These are phyloP conservation scores for Crucihimalaya himalaica DNA, from an alignment of 345 rosid species.

Conservation along the genomic window DNA sequence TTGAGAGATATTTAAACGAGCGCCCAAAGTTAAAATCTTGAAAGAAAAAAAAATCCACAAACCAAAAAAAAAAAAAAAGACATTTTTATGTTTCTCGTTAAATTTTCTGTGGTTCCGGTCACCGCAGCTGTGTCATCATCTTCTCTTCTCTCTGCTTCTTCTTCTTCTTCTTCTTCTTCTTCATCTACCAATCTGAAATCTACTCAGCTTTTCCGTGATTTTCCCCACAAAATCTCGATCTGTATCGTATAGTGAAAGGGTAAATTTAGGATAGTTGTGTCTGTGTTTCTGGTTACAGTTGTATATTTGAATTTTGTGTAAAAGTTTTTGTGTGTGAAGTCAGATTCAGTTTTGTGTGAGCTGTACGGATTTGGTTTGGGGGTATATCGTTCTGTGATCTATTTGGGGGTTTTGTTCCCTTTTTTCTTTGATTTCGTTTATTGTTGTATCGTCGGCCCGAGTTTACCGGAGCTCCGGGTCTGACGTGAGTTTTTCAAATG, in stretches of 20 bases:
- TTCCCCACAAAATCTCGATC: slow-evolving; percentile 16
- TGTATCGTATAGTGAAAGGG: not conserved
- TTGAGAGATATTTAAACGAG: slow-evolving; percentile 35
- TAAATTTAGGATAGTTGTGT: not conserved
- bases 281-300: slow-evolving; percentile 18
- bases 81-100: slow-evolving; percentile 13
- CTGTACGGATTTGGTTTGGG: slow-evolving; percentile 20
- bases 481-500: slow-evolving; percentile 25
- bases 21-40: slow-evolving; percentile 33
- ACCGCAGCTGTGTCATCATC: slow-evolving; percentile 43
- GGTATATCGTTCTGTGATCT: slow-evolving; percentile 37
- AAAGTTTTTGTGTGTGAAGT: slow-evolving; percentile 11
- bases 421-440: slow-evolving; percentile 2
- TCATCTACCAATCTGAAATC: slow-evolving; percentile 27
- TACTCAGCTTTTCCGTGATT: not conserved
- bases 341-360: slow-evolving; percentile 28
- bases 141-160: slow-evolving; percentile 12
- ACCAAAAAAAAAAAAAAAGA: not conserved
- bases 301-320: slow-evolving; percentile 15
- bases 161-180: slow-evolving; percentile 7
- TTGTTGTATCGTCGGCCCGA: slow-evolving; percentile 34
- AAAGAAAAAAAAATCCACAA: not conserved
- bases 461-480: slow-evolving; percentile 48
- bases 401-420: slow-evolving; percentile 16
- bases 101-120: slow-evolving; percentile 46